Conservation (phyloP, 306 rosid genomes). For the Morella rubra region DNA sequence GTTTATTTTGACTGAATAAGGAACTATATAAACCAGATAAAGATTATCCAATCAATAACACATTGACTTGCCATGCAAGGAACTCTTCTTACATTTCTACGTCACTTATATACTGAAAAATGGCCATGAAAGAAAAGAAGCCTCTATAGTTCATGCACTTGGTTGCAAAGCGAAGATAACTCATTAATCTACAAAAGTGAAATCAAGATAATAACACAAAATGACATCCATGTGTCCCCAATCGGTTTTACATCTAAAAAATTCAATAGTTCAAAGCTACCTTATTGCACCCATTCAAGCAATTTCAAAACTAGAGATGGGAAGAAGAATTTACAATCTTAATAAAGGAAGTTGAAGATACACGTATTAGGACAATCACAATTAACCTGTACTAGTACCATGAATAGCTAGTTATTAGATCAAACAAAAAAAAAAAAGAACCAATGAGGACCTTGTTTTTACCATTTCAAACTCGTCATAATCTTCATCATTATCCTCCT, state of each 20-base stretch:
- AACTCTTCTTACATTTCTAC: background rate
- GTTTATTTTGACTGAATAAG: background rate
- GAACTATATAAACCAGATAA: background rate
- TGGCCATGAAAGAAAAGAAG: background rate
- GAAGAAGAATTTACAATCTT: background rate
- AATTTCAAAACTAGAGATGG: background rate
- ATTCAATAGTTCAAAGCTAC: background rate
- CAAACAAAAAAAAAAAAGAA: background rate
- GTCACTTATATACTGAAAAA: background rate
- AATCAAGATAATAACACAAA: background rate
- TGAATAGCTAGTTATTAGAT: background rate
- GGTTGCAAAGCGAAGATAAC: background rate
- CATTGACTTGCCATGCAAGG: background rate
- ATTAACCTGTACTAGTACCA: background rate
- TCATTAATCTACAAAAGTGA: background rate
- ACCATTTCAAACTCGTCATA: slow-evolving; percentile 14
- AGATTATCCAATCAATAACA: background rate
- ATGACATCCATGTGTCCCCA: slow-evolving; percentile 2
- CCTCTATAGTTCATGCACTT: background rate
- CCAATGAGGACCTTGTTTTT: slow-evolving; percentile 6
- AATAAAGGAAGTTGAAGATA: background rate
- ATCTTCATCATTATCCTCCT: background rate
- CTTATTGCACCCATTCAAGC: background rate
- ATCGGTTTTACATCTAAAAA: background rate
- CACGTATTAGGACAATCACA: background rate